These are phyloP conservation scores for Themeda triandra DNA, from an alignment of 176 grass and related monocot genomes.

Conservation along the genomic window DNA sequence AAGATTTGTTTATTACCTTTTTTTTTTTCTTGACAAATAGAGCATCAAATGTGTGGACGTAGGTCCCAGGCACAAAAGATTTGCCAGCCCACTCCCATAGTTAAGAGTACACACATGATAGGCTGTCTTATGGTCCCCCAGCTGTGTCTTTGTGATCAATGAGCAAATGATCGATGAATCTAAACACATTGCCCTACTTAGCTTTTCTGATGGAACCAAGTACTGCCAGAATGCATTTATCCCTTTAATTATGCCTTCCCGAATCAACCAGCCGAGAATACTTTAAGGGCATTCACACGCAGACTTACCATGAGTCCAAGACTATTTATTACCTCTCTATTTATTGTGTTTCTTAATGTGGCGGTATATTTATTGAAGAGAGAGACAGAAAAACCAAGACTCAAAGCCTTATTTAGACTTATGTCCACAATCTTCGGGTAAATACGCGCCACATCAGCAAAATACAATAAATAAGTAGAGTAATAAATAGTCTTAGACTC, in stretches of 20 bases:
- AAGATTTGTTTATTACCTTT: neutral
- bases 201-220: neutral
- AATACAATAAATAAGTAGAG: no score
- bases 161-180: slow-evolving; percentile 32
- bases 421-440: no score
- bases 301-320: no score
- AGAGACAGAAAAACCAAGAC: no score
- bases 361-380: no score
- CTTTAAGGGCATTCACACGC: no score
- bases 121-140: slow-evolving; percentile 12
- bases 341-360: no score
- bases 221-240: neutral
- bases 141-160: neutral
- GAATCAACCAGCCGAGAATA: neutral
- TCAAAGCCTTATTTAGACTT: no score
- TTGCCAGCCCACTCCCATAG: neutral
- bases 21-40: neutral
- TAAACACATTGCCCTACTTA: neutral
- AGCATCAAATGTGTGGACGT: neutral
- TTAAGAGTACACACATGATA: neutral
- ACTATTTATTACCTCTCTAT: no score
- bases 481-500: no score
- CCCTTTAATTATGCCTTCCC: neutral
- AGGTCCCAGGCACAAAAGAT: neutral
- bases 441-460: no score